Evolutionary conservation across 768 basidiomycete species (phyloP).

Genomic region (Psilocybe subaeruginosa): DNA sequence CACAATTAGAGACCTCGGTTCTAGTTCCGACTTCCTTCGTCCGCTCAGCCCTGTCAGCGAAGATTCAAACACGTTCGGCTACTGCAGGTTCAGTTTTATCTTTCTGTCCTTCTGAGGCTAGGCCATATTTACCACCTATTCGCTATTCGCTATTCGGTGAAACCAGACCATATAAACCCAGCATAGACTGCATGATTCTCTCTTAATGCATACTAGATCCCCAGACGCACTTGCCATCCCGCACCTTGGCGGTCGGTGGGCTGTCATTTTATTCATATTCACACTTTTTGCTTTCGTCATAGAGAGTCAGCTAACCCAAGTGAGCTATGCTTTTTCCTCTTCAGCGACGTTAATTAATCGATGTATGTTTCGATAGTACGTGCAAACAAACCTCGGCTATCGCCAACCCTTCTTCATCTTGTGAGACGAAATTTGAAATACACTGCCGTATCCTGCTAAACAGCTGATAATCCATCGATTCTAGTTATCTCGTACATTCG

Average conservation of each 20-base stretch:
- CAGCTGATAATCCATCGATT: not conserved
- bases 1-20: not conserved
- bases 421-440: conserved; percentile 42
- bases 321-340: conserved; percentile 30
- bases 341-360: conserved; percentile 5
- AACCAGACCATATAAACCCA: not conserved
- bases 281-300: conserved; percentile 73
- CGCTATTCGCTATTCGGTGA: not conserved
- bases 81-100: conserved; percentile 11
- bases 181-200: not conserved
- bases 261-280: conserved; percentile 58
- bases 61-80: conserved; percentile 4
- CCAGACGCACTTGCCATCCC: conserved; percentile 27
- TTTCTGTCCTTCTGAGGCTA: not conserved
- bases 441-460: not conserved
- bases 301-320: conserved; percentile 81
- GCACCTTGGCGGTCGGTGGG: conserved; percentile 47
- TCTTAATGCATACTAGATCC: conserved; percentile 20
- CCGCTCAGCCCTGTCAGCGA: not conserved
- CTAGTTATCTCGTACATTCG: conserved; percentile 87
- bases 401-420: conserved; percentile 90
- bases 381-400: conserved; percentile 77
- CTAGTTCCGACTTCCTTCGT: not conserved
- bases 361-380: conserved; percentile 52
- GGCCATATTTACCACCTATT: not conserved